Evolutionary conservation across 2,329 filamentous ascomycete genomes (phyloP), one percentile per base, ranked within the genome.

Genomic region (Diaporthe longicolla): DNA sequence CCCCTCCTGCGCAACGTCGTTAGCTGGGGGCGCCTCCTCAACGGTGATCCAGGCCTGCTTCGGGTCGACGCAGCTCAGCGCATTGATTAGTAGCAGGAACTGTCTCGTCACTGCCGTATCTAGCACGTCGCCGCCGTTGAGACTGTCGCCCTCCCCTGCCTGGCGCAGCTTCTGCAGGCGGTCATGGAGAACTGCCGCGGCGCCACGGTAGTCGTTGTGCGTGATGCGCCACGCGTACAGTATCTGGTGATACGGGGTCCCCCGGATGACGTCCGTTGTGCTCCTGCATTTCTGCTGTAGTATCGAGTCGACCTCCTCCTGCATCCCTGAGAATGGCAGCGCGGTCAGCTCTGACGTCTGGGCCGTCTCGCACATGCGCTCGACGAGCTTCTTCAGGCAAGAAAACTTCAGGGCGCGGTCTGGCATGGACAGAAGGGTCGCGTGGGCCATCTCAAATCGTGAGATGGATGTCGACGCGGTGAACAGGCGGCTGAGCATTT

Each of bases 11-110:
- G 70, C 75, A 24, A 43, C 57, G 7, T 76, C 75, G 52, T 74
- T 24, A 3, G 61, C 73, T 32, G 73, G 59, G 78, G 70, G 83
- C 81, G 81, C 82, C 71, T 87, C 83, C 77, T 89, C 85, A n/a
- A 86, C 82, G 65, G 90, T 91, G 81, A 97, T 90, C 90, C 97
- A 99, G 1, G 93, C 93, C 79, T 98, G 93, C 76, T 94, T 91
- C 73, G 92, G 87, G 65, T 94, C 91, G 54, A 98, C 95, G 76
- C 95, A 98, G 77, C 93, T 94, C 75, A 99, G 87, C 0, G 95
- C 93, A 81, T 99, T 99, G 85, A 99, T 97, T 58, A 99, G 89
- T 75, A 95, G 89, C n/a, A 98, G 86, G 79, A 97, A 97, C 79
- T 94, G 93, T 78, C 93, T 90, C 61, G 93, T 91, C 43, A 94